Base-by-base conservation (phyloP, 495 filamentous ascomycete species). In the Hypoxylon fragiforme region DNA sequence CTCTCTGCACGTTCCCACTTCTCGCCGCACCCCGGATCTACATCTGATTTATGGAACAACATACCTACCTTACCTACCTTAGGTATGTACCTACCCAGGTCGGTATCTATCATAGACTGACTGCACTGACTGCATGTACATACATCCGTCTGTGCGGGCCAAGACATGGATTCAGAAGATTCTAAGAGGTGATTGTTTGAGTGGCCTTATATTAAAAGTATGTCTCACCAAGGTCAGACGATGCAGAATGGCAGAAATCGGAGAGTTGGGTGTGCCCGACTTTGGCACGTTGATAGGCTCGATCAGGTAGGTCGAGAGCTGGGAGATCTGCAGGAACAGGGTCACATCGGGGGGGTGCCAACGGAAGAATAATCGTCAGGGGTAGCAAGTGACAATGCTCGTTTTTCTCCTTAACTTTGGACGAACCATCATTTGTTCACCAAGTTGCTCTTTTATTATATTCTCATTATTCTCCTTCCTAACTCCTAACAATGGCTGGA, bases 261-360 rank as follows among this genome's bases (percentile, higher is more conserved):
- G 22, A 37, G 31, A 52, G 32, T 43, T n/a, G 34, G 39, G 31
- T 20, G 32, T 28, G 38, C 31, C 6, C 34, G 45, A 9, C 18
- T 34, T 21, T 18, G n/a, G 20, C 14, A 9, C 7, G 31, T 30
- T 60, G 44, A 54, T 61, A 61, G 51, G 51, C 57, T 51, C 45
- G 46, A 55, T 61, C 22, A n/a, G 42, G 50, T 51, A 50, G 46
- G 57, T 55, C 7, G 19, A 13, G 34, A 50, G 34, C 22, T 28
- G 50, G 50, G 26, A 36, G 24, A 36, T 35, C 45, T 61, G 57
- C 57, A 61, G 45, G 46, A 54, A 61, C 37, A 55, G 32, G 41
- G 57, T 61, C 14, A 13, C 57, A 55, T 55, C 30, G 45, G 41
- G 30, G 19, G 46, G 50, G 57, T 40, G 34, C 41, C 12, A 4